Base-by-base conservation (phyloP, 345 rosid genomes). In the Nephelium lappaceum region DNA sequence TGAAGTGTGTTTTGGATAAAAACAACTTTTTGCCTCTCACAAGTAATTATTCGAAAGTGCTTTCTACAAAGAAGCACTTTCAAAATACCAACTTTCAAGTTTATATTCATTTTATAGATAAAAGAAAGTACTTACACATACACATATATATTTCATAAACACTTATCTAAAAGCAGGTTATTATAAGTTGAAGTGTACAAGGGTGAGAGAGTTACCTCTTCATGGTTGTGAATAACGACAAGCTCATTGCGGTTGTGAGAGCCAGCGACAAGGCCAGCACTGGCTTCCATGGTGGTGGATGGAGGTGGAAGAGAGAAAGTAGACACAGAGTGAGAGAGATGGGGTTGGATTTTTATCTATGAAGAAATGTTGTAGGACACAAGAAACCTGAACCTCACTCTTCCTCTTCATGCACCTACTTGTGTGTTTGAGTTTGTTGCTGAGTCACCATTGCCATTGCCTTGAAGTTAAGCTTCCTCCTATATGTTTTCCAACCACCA, bases 181-280 rank as follows among this genome's bases (percentile, higher is more conserved):
- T 45, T 0, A 45, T 7, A 45, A 45, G 51, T 8, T 45, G 51
- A 45, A 45, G 51, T 0, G 49, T 10, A 53, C 6, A 53, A 5
- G 21, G 60, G 21, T 16, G n/a, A 60, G 8, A 16, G 16, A 53
- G 18, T 47, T 49, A 93, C 99, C 97, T 96, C 98, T 82, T 96
- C 99, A 63, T 96, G 99, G 84, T 92, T 92, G 31, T 96, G 99
- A 78, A 96, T 96, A 83, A 94, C 99, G 4, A 96, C 97, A 41
- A 96, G 99, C 85, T 96, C 99, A 16, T 96, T 96, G 81, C 98
- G 97, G 83, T 94, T 96, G 89, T 96, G 99, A 27, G 99, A 96
- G 60, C 99, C 99, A 38, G 98, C 99, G 4, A 96, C 97, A 14
- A 96, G 97, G 67, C 98, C 99, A 55, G 97, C 99, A 31, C 94